A percentile compares a stretch with the other conserved stretches of the same genome.
Conservation (phyloP, 1,284 basidiomycete species). For the Pterulicium gracile region DNA sequence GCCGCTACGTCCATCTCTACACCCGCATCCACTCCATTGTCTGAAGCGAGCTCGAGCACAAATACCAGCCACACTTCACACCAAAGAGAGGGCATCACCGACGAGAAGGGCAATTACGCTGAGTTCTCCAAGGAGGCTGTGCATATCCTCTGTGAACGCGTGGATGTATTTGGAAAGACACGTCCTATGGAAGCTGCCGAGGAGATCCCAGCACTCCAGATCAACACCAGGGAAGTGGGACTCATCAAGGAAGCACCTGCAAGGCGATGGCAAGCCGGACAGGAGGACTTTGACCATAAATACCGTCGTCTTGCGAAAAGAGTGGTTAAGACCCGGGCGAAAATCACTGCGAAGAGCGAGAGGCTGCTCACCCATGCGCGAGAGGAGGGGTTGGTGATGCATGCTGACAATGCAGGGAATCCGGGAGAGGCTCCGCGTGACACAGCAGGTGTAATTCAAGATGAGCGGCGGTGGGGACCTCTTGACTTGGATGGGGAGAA, state of each 20-base stretch:
- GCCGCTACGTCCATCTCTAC: background rate
- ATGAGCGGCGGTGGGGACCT: constrained; percentile 39
- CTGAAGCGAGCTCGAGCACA: no score
- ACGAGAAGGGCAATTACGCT: background rate
- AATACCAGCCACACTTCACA: no score
- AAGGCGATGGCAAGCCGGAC: constrained; percentile 44
- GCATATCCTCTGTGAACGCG: constrained; percentile 65
- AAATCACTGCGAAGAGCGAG: constrained; percentile 28
- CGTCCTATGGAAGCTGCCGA: constrained; percentile 61
- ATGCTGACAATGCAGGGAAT: constrained; percentile 8
- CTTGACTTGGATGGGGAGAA: constrained; percentile 46
- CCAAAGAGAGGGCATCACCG: constrained; percentile 10
- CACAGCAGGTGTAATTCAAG: constrained; percentile 22
- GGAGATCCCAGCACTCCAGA: constrained; percentile 44
- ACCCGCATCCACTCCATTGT: background rate
- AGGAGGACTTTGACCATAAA: constrained; percentile 45
- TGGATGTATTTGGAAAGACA: constrained; percentile 54
- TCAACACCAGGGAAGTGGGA: constrained; percentile 51
- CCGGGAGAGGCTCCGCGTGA: constrained; percentile 3
- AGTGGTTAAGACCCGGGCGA: constrained; percentile 28
- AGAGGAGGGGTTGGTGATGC: constrained; percentile 32
- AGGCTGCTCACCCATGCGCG: constrained; percentile 33
- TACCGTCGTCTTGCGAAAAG: constrained; percentile 30
- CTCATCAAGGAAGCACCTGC: constrained; percentile 57
- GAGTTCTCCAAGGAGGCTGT: constrained; percentile 17